phyloP scores from a whole-genome alignment of 768 basidiomycete genomes.

The Lanmaoa rubissima region DNA sequence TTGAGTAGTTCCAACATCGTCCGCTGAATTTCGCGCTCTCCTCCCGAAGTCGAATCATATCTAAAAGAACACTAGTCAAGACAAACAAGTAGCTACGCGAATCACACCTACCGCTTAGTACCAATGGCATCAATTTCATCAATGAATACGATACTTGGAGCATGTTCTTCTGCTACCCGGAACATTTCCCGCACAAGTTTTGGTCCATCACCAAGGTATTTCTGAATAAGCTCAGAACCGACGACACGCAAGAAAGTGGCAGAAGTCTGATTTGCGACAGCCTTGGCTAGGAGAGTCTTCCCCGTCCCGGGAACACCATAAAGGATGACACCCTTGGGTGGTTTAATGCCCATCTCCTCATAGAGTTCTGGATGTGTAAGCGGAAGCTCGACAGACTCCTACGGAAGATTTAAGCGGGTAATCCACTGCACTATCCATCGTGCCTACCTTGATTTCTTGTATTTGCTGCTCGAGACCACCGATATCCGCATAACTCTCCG shows the following conservation, averaged over 20 bases:
- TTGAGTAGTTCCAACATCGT: conserved; percentile 99
- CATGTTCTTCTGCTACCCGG: conserved; percentile 95
- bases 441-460: conserved; percentile 93
- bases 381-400: conserved; percentile 98
- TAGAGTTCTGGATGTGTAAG: conserved; percentile 97
- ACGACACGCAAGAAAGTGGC: conserved; percentile 97
- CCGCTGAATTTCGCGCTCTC: conserved; percentile 98
- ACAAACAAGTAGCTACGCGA: not conserved
- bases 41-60: conserved; percentile 97
- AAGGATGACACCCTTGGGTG: conserved; percentile 99
- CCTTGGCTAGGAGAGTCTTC: conserved; percentile 96
- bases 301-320: conserved; percentile 99
- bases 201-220: conserved; percentile 98
- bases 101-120: conserved; percentile 80
- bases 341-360: conserved; percentile 99
- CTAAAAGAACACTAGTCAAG: conserved; percentile 38
- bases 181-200: conserved; percentile 98
- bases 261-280: conserved; percentile 97
- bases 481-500: conserved; percentile 97
- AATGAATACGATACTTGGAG: conserved; percentile 98
- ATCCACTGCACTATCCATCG: not conserved
- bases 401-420: not conserved
- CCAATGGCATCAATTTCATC: conserved; percentile 99
- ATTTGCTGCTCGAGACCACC: conserved; percentile 97
- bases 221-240: conserved; percentile 97